Conservation (phyloP, 1,284 basidiomycete genomes). For the Trametes polyzona region DNA sequence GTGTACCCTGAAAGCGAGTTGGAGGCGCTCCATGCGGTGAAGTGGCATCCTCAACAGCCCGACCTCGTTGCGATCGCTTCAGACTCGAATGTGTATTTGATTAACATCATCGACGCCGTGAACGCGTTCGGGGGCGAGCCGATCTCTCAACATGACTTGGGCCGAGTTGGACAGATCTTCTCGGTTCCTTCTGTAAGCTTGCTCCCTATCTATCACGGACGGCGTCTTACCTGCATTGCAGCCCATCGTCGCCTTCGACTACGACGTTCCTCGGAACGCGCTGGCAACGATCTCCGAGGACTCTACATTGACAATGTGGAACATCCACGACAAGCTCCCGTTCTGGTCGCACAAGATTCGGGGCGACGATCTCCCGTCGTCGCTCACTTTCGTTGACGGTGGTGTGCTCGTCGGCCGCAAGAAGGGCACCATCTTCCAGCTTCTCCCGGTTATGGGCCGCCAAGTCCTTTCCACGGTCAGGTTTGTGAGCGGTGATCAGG, state of each 20-base stretch:
- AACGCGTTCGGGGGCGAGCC: slow-evolving; percentile 63
- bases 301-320: slow-evolving; percentile 78
- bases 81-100: slow-evolving; percentile 68
- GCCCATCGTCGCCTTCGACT: slow-evolving; percentile 81
- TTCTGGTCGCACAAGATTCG: slow-evolving; percentile 75
- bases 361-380: slow-evolving; percentile 78
- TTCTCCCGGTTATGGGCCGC: slow-evolving; percentile 71
- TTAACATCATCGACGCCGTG: slow-evolving; percentile 67
- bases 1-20: slow-evolving; percentile 60
- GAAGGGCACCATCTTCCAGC: slow-evolving; percentile 80
- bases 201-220: background rate
- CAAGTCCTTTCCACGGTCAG: slow-evolving; percentile 76
- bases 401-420: slow-evolving; percentile 79
- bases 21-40: slow-evolving; percentile 74
- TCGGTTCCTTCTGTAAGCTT: slow-evolving; percentile 65
- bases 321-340: slow-evolving; percentile 70
- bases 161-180: slow-evolving; percentile 67
- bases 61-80: slow-evolving; percentile 81
- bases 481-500: slow-evolving; percentile 67
- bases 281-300: slow-evolving; percentile 80
- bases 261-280: slow-evolving; percentile 72
- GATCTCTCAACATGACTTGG: slow-evolving; percentile 65
- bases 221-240: slow-evolving; percentile 34
- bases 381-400: slow-evolving; percentile 77
- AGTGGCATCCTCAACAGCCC: slow-evolving; percentile 79